phyloP scores from a whole-genome alignment of 139 green algal species.

The Chlamydomonas eustigma region DNA sequence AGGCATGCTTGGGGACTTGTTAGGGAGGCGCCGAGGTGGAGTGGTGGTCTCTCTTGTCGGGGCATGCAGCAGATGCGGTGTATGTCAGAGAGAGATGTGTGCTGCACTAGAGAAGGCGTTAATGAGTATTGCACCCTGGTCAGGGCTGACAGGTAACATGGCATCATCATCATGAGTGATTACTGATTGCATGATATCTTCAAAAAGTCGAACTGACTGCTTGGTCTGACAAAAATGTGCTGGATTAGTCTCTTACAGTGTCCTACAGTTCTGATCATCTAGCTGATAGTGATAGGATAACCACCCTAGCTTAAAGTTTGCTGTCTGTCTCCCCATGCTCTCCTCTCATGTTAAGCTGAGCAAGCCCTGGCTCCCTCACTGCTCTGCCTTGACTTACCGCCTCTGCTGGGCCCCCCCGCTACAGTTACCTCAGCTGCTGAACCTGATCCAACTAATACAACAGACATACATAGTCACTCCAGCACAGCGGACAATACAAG shows the following conservation, averaged over 20 bases:
- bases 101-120: slow-evolving; percentile 48
- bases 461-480: no score
- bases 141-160: slow-evolving; percentile 10
- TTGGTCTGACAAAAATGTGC: no score
- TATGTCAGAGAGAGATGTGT: slow-evolving; percentile 39
- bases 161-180: no score
- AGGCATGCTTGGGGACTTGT: slow-evolving; percentile 45
- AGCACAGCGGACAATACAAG: no score
- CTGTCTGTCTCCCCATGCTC: slow-evolving; percentile 15
- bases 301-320: no score
- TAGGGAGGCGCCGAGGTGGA: slow-evolving; percentile 50
- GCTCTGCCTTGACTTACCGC: slow-evolving; percentile 39
- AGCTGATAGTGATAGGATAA: no score
- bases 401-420: slow-evolving; percentile 5
- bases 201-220: no score
- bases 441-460: no score
- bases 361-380: slow-evolving; percentile 35
- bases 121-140: neutral
- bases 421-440: neutral
- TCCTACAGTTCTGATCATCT: no score
- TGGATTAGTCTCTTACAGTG: no score
- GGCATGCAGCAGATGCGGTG: slow-evolving; percentile 36
- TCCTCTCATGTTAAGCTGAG: slow-evolving; percentile 18
- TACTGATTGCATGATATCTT: no score
- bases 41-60: slow-evolving; percentile 70